Conservation (phyloP, 2,329 filamentous ascomycete species). For the Xylaria sp. region DNA sequence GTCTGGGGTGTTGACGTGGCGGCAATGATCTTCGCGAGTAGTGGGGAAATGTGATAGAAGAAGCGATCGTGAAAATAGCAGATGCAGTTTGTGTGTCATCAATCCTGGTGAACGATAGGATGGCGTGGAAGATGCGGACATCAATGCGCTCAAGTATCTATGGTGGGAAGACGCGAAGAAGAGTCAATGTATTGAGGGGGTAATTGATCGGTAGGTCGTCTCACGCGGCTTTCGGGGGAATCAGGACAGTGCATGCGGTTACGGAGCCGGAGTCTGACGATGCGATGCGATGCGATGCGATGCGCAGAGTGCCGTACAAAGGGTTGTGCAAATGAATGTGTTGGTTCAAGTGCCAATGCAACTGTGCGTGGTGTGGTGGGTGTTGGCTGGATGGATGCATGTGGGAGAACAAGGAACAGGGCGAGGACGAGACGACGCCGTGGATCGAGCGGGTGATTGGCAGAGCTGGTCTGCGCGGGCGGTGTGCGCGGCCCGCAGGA, state of each 20-base stretch:
- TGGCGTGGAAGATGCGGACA: conserved; percentile 27
- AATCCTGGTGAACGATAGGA: conserved; percentile 15
- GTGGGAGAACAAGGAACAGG: background rate
- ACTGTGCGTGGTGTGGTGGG: background rate
- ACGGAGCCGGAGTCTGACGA: background rate
- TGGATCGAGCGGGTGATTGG: conserved; percentile 18
- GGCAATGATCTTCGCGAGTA: background rate
- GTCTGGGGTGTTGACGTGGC: background rate
- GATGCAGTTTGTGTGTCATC: conserved; percentile 24
- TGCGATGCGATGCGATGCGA: background rate
- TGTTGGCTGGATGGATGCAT: background rate
- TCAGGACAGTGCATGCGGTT: background rate
- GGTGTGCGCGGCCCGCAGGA: conserved; percentile 17
- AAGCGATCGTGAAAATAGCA: conserved; percentile 13
- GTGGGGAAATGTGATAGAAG: background rate
- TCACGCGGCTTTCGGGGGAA: background rate
- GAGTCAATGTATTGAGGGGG: background rate
- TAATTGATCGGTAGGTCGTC: conserved; percentile 3
- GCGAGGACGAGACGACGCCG: no score
- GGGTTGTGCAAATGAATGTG: conserved; percentile 11
- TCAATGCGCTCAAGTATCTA: conserved; percentile 17
- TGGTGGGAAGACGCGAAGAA: conserved; percentile 13
- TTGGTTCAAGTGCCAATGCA: conserved; percentile 25
- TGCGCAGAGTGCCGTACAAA: no score
- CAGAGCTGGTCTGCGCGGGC: conserved; percentile 11